Evolutionary conservation across 805 yeast species (phyloP), one percentile per base, ranked within the genome.

Genomic region (Diddensiella santjacobensis): DNA sequence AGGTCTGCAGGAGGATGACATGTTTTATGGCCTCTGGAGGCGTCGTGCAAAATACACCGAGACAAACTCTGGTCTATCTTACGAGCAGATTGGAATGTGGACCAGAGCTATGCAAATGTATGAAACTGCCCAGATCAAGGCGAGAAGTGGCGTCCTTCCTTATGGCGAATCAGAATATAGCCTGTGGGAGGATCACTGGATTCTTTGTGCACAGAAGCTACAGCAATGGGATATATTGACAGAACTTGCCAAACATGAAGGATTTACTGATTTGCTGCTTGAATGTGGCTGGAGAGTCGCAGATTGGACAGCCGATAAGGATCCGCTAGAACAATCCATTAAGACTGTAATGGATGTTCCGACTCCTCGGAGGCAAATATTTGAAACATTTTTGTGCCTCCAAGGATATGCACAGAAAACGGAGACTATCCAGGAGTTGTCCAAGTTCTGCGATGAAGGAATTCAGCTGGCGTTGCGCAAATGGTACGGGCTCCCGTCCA

Each of bases 281-380:
- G 99, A 93, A 65, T 95, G 99, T 75, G 99, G 98, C 33, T 93
- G 99, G 99, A 77, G 99, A 61, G 95, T 93, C 35, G 97, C 99
- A 4, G 98, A 93, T 61, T 93, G 99, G 99, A 84, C 83, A 51
- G 83, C 95, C 5, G 99, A 95, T 60, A 78, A 90, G 54, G 98
- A 91, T 55, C 93, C 98, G 0, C 71, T 93, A 33, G 97, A 90
- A 61, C 96, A 87, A 60, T 84, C 96, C 1, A 95, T 93, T 22
- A 87, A 89, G 66, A 86, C 95, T 38, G 96, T 93, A 3, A 89
- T 93, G 96, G 99, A 93, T 67, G 96, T 90, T 22, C 98, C 99
- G 3, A 95, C 99, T 0, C 98, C 99, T 1, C 77, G 99, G 56
- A 78, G 99, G 53, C 97, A 93, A 67, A 84, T 88, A 49, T 91